Base-by-base conservation (phyloP, 176 grass and related monocot species). In the Musa itinerans region DNA sequence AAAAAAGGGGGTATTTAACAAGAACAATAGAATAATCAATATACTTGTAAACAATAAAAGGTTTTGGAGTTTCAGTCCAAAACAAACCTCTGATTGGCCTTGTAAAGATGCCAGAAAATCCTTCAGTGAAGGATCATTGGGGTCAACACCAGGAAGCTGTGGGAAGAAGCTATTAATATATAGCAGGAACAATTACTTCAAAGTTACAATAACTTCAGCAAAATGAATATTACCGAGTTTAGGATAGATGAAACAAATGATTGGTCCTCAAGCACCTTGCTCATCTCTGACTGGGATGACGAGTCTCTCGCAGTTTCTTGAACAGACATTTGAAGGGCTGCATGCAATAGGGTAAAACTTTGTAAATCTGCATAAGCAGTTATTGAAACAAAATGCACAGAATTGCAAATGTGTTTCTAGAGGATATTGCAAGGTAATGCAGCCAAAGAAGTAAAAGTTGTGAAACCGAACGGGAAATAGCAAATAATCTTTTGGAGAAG, bases 311-410 rank as follows among this genome's bases (percentile, higher is more conserved):
- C 82, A 2, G 72, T 71, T 4, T 87, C 96, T 77, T 99, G 85
- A 79, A 95, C 91, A 88, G 96, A 99, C 91, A 95, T 95, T 89
- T 95, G 86, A 77, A 99, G 91, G 63, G 96, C 96, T 99, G 80
- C 81, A 77, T 65, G 52, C 23, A 52, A 24, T 49, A 73, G 55
- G 24, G 51, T 11, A 77, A 29, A 24, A 12, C 63, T 50, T 84
- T n/a, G 27, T 54, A 66, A 22, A 79, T 81, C 49, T 81, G 71
- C 29, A 54, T 29, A 85, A 74, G 23, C 24, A 61, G 71, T 53
- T 55, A 73, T 54, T 64, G 27, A 7, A 43, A 64, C 52, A 19
- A 53, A 57, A 53, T 1, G 2, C 57, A 29, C 24, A 68, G 11
- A 65, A 53, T 74, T 13, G 56, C 50, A 50, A n/a, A 70, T 25